Conservation (phyloP, 1,284 basidiomycete species). For the Boletus sp. region DNA sequence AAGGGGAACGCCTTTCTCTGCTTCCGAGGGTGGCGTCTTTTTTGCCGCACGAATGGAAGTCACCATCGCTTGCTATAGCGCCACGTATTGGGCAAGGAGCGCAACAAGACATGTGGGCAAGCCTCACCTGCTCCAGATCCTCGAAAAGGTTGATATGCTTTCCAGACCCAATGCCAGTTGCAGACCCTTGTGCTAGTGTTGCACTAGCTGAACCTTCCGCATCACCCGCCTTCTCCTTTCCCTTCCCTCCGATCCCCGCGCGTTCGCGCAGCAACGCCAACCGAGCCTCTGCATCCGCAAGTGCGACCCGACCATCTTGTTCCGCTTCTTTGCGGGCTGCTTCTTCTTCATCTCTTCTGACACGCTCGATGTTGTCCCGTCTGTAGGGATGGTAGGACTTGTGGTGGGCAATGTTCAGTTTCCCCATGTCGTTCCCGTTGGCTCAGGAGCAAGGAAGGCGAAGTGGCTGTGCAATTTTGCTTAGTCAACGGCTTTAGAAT, state of each 20-base stretch:
- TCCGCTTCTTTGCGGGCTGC: conserved; percentile 60
- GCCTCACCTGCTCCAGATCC: conserved; percentile 60
- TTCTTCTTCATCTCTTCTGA: conserved; percentile 76
- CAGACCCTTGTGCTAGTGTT: conserved; percentile 16
- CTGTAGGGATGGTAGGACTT: conserved; percentile 87
- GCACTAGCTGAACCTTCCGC: conserved; percentile 25
- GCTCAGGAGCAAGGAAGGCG: too few species aligned
- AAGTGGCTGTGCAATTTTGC: background rate
- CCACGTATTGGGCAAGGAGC: conserved; percentile 1
- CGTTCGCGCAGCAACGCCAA: conserved; percentile 61
- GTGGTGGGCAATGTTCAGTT: conserved; percentile 83
- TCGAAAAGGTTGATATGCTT: conserved; percentile 76
- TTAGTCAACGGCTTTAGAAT: conserved; percentile 20
- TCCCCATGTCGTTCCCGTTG: conserved; percentile 56
- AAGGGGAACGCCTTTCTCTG: conserved; percentile 66
- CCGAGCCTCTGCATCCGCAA: conserved; percentile 80
- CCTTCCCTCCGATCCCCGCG: conserved; percentile 44
- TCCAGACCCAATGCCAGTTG: conserved; percentile 29
- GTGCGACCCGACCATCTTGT: conserved; percentile 65
- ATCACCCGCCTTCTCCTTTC: conserved; percentile 37
- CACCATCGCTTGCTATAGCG: conserved; percentile 40
- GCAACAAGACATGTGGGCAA: background rate
- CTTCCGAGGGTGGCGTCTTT: conserved; percentile 49
- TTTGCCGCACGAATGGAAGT: conserved; percentile 42
- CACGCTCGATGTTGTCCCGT: conserved; percentile 78